A percentile compares a stretch with the other conserved stretches of the same genome.
Evolutionary conservation across 2,329 filamentous ascomycete species (phyloP).

Genomic region (Moelleriella libera): DNA sequence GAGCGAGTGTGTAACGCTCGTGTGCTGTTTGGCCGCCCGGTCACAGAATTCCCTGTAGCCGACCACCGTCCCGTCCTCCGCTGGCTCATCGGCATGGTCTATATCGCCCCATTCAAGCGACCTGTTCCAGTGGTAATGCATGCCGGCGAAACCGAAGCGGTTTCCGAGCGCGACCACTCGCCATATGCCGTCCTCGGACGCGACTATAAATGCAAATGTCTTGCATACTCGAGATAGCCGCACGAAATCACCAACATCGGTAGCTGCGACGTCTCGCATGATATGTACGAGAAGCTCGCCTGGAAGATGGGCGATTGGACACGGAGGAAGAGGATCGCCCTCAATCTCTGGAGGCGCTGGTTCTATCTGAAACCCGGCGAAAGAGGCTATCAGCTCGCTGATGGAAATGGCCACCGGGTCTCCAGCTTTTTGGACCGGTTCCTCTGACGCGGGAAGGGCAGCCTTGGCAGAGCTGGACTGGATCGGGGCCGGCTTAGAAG

Average conservation of each 20-base stretch:
- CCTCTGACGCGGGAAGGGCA: constrained; percentile 8
- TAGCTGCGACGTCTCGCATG: constrained; percentile 53
- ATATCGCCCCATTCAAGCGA: constrained; percentile 39
- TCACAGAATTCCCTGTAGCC: constrained; percentile 22
- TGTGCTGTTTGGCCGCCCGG: constrained; percentile 9
- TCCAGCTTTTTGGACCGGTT: neutral
- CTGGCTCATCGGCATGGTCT: constrained; percentile 10
- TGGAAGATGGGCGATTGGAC: constrained; percentile 63
- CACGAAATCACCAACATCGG: constrained; percentile 64
- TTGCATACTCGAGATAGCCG: constrained; percentile 75
- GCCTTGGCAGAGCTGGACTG: neutral
- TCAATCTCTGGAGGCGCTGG: constrained; percentile 55
- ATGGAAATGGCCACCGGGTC: constrained; percentile 34
- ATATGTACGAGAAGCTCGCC: constrained; percentile 78
- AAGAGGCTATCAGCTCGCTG: constrained; percentile 61
- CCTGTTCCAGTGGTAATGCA: constrained; percentile 68
- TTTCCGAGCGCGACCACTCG: constrained; percentile 54
- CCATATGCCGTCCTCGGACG: constrained; percentile 79
- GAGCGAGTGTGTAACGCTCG: constrained; percentile 25
- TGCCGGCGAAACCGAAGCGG: constrained; percentile 66
- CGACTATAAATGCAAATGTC: constrained; percentile 69
- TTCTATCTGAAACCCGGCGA: constrained; percentile 56
- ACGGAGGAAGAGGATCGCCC: constrained; percentile 58
- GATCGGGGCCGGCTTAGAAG: constrained; percentile 21
- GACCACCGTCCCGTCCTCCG: constrained; percentile 16